Evolutionary conservation across 352 stramenopile genomes (phyloP).

Genomic region (Phytophthora sojae): DNA sequence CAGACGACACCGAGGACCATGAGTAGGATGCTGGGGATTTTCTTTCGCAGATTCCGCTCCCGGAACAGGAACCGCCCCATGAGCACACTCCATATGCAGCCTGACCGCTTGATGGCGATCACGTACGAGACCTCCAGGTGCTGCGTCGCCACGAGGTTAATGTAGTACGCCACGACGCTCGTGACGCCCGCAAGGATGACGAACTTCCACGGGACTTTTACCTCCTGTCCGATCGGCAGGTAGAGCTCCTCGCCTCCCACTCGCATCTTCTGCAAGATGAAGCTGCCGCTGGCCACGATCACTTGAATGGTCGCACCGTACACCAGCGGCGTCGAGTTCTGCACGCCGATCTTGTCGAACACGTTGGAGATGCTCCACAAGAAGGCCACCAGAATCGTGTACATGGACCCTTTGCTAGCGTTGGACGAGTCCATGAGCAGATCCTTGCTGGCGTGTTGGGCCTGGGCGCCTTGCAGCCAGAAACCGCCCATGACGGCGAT

Average conservation of each 20-base stretch:
- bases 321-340: conserved; percentile 79
- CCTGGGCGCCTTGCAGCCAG: conserved; percentile 73
- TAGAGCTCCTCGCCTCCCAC: conserved; percentile 72
- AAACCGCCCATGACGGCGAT: conserved; percentile 80
- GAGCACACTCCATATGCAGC: conserved; percentile 86
- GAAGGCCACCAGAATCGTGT: conserved; percentile 86
- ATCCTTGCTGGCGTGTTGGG: conserved; percentile 52
- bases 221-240: conserved; percentile 56
- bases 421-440: conserved; percentile 59
- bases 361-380: conserved; percentile 86
- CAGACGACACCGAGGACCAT: conserved; percentile 83
- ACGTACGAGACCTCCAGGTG: conserved; percentile 84
- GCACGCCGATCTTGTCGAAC: conserved; percentile 87
- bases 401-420: conserved; percentile 79
- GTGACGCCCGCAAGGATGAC: conserved; percentile 72
- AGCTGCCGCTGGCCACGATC: conserved; percentile 70
- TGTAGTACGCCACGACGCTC: conserved; percentile 86
- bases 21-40: conserved; percentile 83
- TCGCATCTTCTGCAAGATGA: conserved; percentile 64
- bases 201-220: conserved; percentile 76
- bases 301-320: conserved; percentile 80
- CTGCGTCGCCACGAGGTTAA: conserved; percentile 84
- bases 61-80: conserved; percentile 80
- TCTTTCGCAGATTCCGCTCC: conserved; percentile 76
- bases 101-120: conserved; percentile 87